Evolutionary conservation across 1,284 basidiomycete species (phyloP), one percentile per base, ranked within the genome.

Genomic region (Calocybe gambosa): DNA sequence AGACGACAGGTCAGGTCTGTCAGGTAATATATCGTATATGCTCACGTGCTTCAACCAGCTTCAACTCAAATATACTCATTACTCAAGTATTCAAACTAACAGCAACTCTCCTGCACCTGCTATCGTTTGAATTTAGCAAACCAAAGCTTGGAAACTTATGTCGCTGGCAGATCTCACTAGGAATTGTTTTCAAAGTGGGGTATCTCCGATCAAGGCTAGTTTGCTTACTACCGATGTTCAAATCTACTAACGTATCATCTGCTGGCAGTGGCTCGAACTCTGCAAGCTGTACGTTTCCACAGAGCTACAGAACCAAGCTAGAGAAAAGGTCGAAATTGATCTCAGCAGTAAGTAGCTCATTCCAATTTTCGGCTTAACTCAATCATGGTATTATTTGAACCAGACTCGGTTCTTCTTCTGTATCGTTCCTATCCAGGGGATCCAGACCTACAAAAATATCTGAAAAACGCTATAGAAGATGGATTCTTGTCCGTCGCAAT

Each of bases 101-200:
- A n/a, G n/a, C n/a, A n/a, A n/a, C n/a, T n/a, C n/a, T n/a, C n/a
- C n/a, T n/a, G n/a, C n/a, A n/a, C n/a, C n/a, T n/a, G n/a, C n/a
- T n/a, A n/a, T n/a, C n/a, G n/a, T n/a, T n/a, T n/a, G n/a, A n/a
- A n/a, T n/a, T n/a, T n/a, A n/a, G n/a, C n/a, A n/a, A n/a, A n/a
- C 9, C 28, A 13, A 34, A 34, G 15, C 2, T 34, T 34, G 10
- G 25, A 16, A n/a, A 21, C 28, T 15, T 1, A 85, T 86, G 83
- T 82, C 83, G 35, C 59, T 87, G 35, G 71, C 70, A 42, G 82
- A 77, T 47, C 64, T 87, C 37, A 84, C 84, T 4, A 70, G 80
- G 47, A 86, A 85, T 58, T 77, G 80, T 26, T 87, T 84, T 51
- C 80, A 85, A 55, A 77, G 72, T 57, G 84, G 84, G 6, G 63